Evolutionary conservation across 768 basidiomycete species (phyloP).

Genomic region (Pholiota molesta): DNA sequence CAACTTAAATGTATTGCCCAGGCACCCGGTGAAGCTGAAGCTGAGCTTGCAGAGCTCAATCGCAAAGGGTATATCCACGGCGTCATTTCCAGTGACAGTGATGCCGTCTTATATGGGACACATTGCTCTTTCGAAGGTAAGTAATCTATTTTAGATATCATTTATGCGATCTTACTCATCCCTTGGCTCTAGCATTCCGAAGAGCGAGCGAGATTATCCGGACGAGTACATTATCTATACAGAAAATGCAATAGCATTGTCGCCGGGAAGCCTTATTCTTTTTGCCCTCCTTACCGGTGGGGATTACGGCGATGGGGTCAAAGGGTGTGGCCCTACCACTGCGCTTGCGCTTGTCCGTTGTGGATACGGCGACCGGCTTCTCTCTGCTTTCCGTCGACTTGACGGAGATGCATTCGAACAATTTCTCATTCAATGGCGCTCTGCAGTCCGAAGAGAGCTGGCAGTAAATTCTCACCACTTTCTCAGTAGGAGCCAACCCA

Average conservation of each 20-base stretch:
- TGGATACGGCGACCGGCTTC: not conserved
- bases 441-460: not conserved
- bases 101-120: slow-evolving; percentile 5
- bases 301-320: not conserved
- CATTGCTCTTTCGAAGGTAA: not conserved
- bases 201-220: not conserved
- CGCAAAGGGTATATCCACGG: not conserved
- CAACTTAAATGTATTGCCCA: not conserved
- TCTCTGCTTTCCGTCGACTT: not conserved
- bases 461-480: not conserved
- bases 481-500: not conserved
- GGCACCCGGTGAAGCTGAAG: slow-evolving; percentile 15
- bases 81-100: slow-evolving; percentile 9
- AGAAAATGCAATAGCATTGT: not conserved
- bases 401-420: not conserved
- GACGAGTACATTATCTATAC: not conserved
- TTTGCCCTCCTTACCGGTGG: not conserved
- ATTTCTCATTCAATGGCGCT: not conserved
- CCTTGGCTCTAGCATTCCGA: not conserved
- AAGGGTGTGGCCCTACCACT: not conserved
- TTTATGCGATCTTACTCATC: too few relatives aligned
- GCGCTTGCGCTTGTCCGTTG: not conserved
- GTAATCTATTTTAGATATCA: not conserved
- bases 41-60: slow-evolving; percentile 11
- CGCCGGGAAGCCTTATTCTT: not conserved